Percentiles rank a stretch among this genome's conserved stretches.
These are phyloP conservation scores for Aspergillus nanangensis DNA, from an alignment of 495 filamentous ascomycete species.

Conservation along the genomic window DNA sequence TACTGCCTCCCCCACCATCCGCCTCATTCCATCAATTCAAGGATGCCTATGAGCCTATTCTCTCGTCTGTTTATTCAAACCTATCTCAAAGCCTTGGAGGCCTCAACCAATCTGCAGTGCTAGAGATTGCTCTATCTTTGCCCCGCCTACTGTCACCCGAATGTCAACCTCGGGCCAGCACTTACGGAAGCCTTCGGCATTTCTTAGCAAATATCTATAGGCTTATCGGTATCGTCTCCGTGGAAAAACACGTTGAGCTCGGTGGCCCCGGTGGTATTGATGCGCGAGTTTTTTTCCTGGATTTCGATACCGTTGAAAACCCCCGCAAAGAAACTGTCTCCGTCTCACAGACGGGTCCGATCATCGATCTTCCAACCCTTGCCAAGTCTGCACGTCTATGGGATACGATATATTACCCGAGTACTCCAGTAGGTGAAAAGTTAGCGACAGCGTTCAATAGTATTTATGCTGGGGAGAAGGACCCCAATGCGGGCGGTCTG, in stretches of 20 bases:
- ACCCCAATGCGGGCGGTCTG: conserved; percentile 16
- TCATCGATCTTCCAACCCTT: conserved; percentile 63
- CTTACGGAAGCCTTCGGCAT: conserved; percentile 60
- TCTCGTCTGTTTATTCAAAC: conserved; percentile 29
- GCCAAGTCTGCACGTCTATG: conserved; percentile 61
- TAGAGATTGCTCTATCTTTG: conserved; percentile 44
- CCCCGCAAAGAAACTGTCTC: conserved; percentile 20
- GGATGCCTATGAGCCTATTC: conserved; percentile 33
- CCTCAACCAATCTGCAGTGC: conserved; percentile 23
- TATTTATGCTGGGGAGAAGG: conserved; percentile 15
- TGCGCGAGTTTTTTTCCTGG: conserved; percentile 67
- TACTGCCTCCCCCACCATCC: conserved; percentile 45
- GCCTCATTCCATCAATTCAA: conserved; percentile 34
- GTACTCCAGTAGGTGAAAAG: conserved; percentile 51
- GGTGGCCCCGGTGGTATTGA: conserved; percentile 71
- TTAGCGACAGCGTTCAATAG: conserved; percentile 28
- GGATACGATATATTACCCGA: conserved; percentile 64
- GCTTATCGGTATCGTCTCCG: conserved; percentile 63
- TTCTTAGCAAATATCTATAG: conserved; percentile 75
- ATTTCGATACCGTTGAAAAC: conserved; percentile 46
- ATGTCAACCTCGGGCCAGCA: conserved; percentile 44
- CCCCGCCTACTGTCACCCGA: conserved; percentile 34
- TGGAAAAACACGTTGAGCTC: conserved; percentile 56
- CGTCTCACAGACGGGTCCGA: conserved; percentile 47
- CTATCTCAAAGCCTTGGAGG: conserved; percentile 23